phyloP scores from a whole-genome alignment of 73 alveolate species.

The Tetrahymena elliotti region DNA sequence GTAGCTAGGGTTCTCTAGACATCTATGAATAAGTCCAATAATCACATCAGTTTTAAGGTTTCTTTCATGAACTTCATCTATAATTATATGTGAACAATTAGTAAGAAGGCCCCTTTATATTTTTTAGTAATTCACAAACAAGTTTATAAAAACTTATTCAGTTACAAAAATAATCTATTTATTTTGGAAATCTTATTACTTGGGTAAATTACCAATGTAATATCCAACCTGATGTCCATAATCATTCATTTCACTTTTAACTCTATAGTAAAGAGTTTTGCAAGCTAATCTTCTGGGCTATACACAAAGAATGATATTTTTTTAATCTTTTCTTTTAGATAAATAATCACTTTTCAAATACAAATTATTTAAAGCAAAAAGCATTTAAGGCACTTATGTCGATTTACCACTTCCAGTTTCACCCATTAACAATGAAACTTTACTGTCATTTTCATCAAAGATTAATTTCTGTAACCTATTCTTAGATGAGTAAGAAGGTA shows the following conservation, averaged over 20 bases:
- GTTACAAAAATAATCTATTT: neutral
- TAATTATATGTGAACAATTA: neutral
- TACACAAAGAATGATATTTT: neutral
- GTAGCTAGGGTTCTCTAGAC: neutral
- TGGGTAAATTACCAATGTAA: neutral
- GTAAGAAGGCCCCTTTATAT: neutral
- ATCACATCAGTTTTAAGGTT: neutral
- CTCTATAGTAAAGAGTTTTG: neutral
- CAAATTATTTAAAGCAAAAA: neutral
- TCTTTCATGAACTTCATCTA: neutral
- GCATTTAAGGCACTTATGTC: neutral
- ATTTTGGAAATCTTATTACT: neutral
- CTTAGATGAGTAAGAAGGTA: neutral
- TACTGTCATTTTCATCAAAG: neutral
- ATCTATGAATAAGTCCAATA: neutral
- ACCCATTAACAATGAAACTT: neutral
- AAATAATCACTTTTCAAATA: neutral
- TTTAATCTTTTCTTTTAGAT: neutral
- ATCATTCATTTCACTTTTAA: neutral
- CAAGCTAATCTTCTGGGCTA: neutral
- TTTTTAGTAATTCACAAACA: neutral
- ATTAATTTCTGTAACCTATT: neutral
- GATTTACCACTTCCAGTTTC: neutral
- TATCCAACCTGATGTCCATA: neutral
- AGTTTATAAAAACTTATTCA: neutral